Percentiles rank a stretch among this genome's conserved stretches.
These are phyloP conservation scores for Leishmania tropica DNA, from an alignment of 208 protist species.

Conservation along the genomic window DNA sequence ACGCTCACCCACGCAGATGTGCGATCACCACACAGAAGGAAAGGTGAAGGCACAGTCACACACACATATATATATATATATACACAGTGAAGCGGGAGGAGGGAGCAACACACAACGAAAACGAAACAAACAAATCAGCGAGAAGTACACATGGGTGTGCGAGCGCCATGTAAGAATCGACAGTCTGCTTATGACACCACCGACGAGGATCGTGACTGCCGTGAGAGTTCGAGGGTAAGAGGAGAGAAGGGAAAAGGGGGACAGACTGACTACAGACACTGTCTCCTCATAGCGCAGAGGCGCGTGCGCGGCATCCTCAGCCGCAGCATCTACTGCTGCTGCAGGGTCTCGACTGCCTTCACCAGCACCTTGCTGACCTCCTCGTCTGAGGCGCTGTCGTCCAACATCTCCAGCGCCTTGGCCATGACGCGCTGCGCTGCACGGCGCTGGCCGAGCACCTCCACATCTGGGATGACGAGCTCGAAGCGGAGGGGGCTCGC, in stretches of 20 bases:
- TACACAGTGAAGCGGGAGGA: not conserved
- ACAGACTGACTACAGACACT: not conserved
- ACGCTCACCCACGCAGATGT: not conserved
- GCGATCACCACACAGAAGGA: not conserved
- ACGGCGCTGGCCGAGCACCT: constrained; percentile 79
- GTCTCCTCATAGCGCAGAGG: not conserved
- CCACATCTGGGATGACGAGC: constrained; percentile 78
- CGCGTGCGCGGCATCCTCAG: not conserved
- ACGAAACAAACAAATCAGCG: not conserved
- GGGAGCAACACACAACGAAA: not conserved
- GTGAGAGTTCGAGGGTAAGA: not conserved
- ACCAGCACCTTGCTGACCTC: constrained; percentile 23
- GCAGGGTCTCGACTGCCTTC: constrained; percentile 34
- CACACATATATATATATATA: not conserved
- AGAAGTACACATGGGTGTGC: not conserved
- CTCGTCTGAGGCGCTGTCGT: constrained; percentile 19
- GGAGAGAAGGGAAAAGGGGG: not conserved
- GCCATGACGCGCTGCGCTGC: constrained; percentile 92
- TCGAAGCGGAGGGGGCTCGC: constrained; percentile 83
- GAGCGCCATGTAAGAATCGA: not conserved
- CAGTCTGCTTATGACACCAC: not conserved
- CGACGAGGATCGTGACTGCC: not conserved
- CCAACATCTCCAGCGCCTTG: constrained; percentile 54
- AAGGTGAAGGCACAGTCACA: not conserved
- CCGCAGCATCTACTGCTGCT: constrained; percentile 1